Evolutionary conservation across 2,329 filamentous ascomycete species (phyloP), one percentile per base, ranked within the genome.

Genomic region (Aspergillus floridensis): DNA sequence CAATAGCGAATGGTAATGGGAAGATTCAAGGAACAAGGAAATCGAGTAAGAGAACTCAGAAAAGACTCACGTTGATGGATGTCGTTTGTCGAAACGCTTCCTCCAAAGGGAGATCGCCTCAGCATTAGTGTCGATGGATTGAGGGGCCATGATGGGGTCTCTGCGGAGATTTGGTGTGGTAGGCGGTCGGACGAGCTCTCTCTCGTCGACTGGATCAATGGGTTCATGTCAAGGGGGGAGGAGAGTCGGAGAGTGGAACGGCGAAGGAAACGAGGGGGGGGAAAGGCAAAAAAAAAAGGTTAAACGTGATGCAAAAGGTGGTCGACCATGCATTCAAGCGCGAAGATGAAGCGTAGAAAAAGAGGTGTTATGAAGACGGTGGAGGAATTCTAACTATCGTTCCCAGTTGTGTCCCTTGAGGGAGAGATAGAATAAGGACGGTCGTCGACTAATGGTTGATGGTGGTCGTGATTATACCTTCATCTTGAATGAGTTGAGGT

Each of bases 71-170:
- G 65, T 56, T 5, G 70, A 68, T 47, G 69, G 65, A 54, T 65
- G 63, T 57, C 70, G 70, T 55, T 67, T 68, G 49, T 73, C 70
- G 57, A 67, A 73, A 51, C 69, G 67, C 55, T 62, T 66, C 54
- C 65, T 66, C 70, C 70, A 71, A 49, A 64, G 58, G 53, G 57
- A 57, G 38, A 56, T 56, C 21, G 59, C 51, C 46, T 65, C 63
- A 47, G 58, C 56, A 56, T 59, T 53, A 48, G 48, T 44, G 54
- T 59, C 26, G 29, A 62, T 48, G 49, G 61, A 44, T 44, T 51
- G 59, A 59, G 58, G 56, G 48, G 65, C 50, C 65, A 67, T 67
- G 29, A 44, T 62, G 54, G 55, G 41, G 57, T 38, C 35, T 29
- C 57, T 49, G 55, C 56, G 56, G 54, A 52, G 63, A 55, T 49